A percentile compares a stretch with the other conserved stretches of the same genome.
These are phyloP conservation scores for Phyllosticta ampelicida DNA, from an alignment of 2,329 filamentous ascomycete species.

Conservation along the genomic window DNA sequence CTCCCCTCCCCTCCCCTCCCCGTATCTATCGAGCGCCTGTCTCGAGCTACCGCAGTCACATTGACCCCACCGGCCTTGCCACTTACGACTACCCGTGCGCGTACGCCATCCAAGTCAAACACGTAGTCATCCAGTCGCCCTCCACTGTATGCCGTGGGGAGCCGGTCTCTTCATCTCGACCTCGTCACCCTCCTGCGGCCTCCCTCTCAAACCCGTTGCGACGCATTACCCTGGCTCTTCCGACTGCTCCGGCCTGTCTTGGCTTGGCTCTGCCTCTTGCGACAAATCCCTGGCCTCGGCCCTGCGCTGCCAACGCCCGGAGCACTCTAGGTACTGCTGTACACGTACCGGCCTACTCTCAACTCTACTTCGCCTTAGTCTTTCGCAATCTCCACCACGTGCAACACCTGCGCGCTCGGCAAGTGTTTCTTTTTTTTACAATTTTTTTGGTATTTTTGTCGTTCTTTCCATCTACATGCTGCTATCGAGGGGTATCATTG, in stretches of 20 bases:
- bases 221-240: constrained; percentile 3
- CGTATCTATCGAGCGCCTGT: too few relatives aligned
- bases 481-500: not conserved
- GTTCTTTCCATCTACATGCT: constrained; percentile 2
- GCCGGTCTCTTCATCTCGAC: not conserved
- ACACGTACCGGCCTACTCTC: not conserved
- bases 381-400: not conserved
- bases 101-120: too few relatives aligned
- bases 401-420: too few relatives aligned
- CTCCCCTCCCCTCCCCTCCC: too few relatives aligned
- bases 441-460: not conserved
- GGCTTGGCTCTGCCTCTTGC: not conserved
- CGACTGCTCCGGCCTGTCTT: constrained; percentile 1
- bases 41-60: not conserved
- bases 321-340: too few relatives aligned
- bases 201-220: not conserved
- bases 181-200: not conserved
- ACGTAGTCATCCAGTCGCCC: too few relatives aligned
- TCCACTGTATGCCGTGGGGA: not conserved
- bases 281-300: not conserved
- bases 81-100: not conserved
- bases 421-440: not conserved
- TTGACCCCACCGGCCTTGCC: too few relatives aligned
- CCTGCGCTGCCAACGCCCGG: constrained; percentile 1
- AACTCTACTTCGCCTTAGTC: not conserved